Evolutionary conservation across 2,329 filamentous ascomycete genomes (phyloP).

Genomic region (Talaromyces amestolkiae): DNA sequence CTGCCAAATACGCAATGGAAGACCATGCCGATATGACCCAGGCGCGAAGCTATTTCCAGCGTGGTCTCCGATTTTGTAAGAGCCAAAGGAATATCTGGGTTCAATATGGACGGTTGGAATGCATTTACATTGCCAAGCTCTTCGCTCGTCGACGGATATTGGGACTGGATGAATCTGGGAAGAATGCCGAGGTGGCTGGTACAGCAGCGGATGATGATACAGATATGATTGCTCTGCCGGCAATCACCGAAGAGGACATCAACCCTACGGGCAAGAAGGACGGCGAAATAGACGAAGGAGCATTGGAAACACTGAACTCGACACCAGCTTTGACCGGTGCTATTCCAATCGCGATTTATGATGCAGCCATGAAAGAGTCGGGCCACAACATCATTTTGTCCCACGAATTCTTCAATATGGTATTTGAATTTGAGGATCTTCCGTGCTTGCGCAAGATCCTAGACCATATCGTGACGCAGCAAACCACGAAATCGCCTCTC

Average conservation of each 20-base stretch:
- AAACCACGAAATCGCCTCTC: constrained; percentile 60
- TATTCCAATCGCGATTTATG: constrained; percentile 89
- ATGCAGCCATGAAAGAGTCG: constrained; percentile 75
- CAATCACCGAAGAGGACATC: constrained; percentile 62
- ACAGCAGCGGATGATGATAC: constrained; percentile 47
- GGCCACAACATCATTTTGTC: constrained; percentile 65
- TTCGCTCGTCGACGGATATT: constrained; percentile 68
- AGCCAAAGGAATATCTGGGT: constrained; percentile 73
- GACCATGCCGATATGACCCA: constrained; percentile 81
- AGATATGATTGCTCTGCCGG: constrained; percentile 58
- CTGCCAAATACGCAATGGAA: constrained; percentile 76
- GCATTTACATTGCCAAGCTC: constrained; percentile 85
- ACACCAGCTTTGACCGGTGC: constrained; percentile 89
- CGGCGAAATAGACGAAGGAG: constrained; percentile 52
- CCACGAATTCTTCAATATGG: constrained; percentile 76
- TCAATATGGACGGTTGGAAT: constrained; percentile 86
- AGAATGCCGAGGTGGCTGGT: constrained; percentile 41
- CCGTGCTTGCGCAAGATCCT: constrained; percentile 65
- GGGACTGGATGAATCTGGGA: constrained; percentile 53
- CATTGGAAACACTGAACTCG: constrained; percentile 62
- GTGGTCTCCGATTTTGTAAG: constrained; percentile 86
- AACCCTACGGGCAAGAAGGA: constrained; percentile 55
- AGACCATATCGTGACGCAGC: constrained; percentile 65
- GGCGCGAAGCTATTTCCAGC: constrained; percentile 80
- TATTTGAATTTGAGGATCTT: constrained; percentile 66